Base-by-base conservation (phyloP, 257 asterid species). In the Perilla frutescens region DNA sequence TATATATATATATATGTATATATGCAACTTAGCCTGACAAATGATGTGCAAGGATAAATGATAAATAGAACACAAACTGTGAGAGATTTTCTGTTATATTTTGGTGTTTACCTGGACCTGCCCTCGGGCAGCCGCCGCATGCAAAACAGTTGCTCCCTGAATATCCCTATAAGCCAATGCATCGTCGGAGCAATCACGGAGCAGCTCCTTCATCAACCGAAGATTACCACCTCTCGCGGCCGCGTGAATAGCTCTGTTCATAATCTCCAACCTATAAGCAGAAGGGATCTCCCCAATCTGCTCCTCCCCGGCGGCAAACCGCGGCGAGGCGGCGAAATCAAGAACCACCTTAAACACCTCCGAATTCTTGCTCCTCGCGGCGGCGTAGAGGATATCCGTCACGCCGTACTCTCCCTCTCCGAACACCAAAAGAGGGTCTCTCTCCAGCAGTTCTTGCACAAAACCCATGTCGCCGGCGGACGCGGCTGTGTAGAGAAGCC, bases 181-280 rank as follows among this genome's bases (percentile, higher is more conserved):
- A 41, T 81, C 85, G 72, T 85, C 96, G 57, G 88, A 84, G 78
- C 88, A 79, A 62, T 82, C 91, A 8, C 84, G 77, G 62, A 95
- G 83, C 51, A 95, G 84, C 76, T 92, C 96, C 86, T 84, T 90
- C 82, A 95, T 54, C 67, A 92, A 45, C 77, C 47, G 48, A 64
- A 90, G 56, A 82, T 89, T 95, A 7, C 98, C 99, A n/a, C 97
- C 99, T 73, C 98, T 90, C 0, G 99, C 96, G n/a, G 95, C 90
- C 5, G 98, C 97, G 75, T 95, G 98, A 68, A 92, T 70, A 36
- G 97, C 99, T 39, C 99, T 85, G 37, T 89, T 88, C 86, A 73
- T 74, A 55, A 95, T 95, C 84, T 95, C 99, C 86, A 83, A 29
- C 80, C 85, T 95, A 66, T 90, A 95, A 68, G 88, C 96, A 11